Conservation (phyloP, 73 alveolate genomes). For the Uronychia binucleata region DNA sequence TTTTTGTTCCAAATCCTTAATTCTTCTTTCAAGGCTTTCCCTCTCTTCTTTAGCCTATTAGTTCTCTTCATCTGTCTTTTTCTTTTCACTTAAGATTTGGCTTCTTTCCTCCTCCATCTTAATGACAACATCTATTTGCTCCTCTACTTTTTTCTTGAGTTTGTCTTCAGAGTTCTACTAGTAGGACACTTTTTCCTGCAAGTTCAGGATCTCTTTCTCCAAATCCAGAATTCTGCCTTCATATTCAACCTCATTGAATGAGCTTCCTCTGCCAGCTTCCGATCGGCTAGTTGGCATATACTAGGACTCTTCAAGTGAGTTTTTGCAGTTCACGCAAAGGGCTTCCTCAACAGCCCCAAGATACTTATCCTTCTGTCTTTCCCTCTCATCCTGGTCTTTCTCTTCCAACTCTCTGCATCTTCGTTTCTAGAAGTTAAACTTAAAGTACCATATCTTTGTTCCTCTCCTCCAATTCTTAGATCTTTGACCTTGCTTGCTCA, state of each 20-base stretch:
- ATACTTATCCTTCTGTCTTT: neutral
- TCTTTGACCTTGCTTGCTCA: conserved; percentile 4
- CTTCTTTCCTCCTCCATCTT: conserved; percentile 56
- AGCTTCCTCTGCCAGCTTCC: neutral
- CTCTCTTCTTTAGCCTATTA: conserved; percentile 17
- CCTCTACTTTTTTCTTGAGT: conserved; percentile 42
- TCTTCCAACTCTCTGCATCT: neutral
- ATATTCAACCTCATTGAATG: neutral
- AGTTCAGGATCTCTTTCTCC: conserved; percentile 34
- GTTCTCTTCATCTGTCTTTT: conserved; percentile 10
- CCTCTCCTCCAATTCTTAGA: conserved; percentile 9
- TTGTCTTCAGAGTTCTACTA: conserved; percentile 42
- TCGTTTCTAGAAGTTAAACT: neutral
- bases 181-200: conserved; percentile 27
- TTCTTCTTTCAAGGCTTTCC: conserved; percentile 24
- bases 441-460: conserved; percentile 7
- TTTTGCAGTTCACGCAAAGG: conserved; percentile 43
- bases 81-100: conserved; percentile 12
- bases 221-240: conserved; percentile 18
- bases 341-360: conserved; percentile 35
- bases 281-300: neutral
- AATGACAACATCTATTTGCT: conserved; percentile 43
- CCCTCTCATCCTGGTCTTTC: too few species aligned
- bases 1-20: conserved; percentile 29
- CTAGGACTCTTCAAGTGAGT: conserved; percentile 55